phyloP scores from a whole-genome alignment of 106 monocot species.

The Agapanthus africanus region DNA sequence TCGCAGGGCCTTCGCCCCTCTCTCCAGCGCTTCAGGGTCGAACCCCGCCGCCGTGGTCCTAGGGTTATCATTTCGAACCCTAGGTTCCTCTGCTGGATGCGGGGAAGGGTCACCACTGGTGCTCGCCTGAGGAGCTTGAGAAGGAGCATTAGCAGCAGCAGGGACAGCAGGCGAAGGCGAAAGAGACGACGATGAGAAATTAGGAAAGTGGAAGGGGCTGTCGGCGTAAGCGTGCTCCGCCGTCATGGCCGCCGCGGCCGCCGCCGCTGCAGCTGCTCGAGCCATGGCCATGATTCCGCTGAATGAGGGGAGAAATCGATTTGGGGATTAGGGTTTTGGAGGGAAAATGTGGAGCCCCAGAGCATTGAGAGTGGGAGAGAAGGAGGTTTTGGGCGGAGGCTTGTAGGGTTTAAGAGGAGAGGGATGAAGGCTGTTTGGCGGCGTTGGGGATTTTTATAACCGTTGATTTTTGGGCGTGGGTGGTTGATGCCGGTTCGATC shows the following conservation, averaged over 20 bases:
- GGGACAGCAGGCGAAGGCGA: conserved; percentile 6
- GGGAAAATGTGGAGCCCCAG: neutral
- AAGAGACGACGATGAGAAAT: conserved; percentile 19
- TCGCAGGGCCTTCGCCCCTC: conserved; percentile 60
- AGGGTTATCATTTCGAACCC: conserved; percentile 60
- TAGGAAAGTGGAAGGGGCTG: conserved; percentile 29
- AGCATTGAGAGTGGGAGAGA: neutral
- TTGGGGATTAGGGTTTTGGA: too few species aligned
- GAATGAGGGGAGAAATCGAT: too few species aligned
- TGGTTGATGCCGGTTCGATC: neutral
- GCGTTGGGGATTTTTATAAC: neutral
- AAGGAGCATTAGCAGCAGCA: too few species aligned
- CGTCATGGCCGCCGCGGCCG: conserved; percentile 29
- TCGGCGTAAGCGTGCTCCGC: conserved; percentile 47
- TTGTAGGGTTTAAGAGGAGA: neutral
- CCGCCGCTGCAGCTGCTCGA: conserved; percentile 20
- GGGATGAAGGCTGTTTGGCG: neutral
- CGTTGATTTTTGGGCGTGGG: neutral
- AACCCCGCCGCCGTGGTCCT: conserved; percentile 84
- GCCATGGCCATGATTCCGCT: conserved; percentile 13
- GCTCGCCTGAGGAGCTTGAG: conserved; percentile 7
- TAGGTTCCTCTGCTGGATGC: conserved; percentile 13
- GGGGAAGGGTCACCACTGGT: neutral
- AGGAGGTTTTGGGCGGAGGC: too few species aligned
- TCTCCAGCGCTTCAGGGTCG: conserved; percentile 84